A percentile compares a stretch with the other conserved stretches of the same genome.
These are phyloP conservation scores for Microdochium trichocladiopsis DNA, from an alignment of 2,329 filamentous ascomycete genomes.

Conservation along the genomic window DNA sequence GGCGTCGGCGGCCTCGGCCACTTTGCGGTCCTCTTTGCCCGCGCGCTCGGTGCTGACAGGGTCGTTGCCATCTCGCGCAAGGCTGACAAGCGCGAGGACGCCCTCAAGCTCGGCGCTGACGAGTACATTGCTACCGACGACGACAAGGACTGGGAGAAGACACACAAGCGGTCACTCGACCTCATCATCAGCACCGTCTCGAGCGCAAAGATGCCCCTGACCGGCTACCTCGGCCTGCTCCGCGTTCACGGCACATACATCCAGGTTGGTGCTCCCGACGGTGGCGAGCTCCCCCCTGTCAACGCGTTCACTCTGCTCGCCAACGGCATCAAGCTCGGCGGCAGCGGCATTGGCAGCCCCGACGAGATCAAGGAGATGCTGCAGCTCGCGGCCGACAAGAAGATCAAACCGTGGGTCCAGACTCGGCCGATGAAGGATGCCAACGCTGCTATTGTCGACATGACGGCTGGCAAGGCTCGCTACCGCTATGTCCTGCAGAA, in stretches of 20 bases:
- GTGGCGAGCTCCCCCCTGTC: conserved; percentile 20
- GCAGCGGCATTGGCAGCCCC: conserved; percentile 39
- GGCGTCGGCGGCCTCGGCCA: conserved; percentile 64
- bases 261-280: conserved; percentile 1
- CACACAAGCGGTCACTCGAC: conserved; percentile 43
- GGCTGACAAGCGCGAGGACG: conserved; percentile 45
- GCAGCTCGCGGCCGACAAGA: conserved; percentile 46
- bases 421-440: conserved; percentile 45
- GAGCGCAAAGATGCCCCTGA: conserved; percentile 46
- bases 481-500: conserved; percentile 40
- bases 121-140: conserved; percentile 35
- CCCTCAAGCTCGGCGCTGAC: conserved; percentile 49
- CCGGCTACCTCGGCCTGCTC: conserved; percentile 48
- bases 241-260: background rate
- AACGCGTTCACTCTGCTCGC: conserved; percentile 47
- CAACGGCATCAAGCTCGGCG: conserved; percentile 44
- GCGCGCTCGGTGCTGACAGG: conserved; percentile 56
- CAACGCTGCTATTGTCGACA: conserved; percentile 46
- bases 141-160: conserved; percentile 46
- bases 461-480: conserved; percentile 44
- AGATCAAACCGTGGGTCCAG: conserved; percentile 50
- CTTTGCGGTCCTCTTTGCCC: conserved; percentile 61
- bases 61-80: conserved; percentile 53
- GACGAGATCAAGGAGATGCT: conserved; percentile 54
- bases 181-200: conserved; percentile 54